Evolutionary conservation across 495 filamentous ascomycete genomes (phyloP), one percentile per base, ranked within the genome.

Genomic region (Parathielavia hyrcaniae): DNA sequence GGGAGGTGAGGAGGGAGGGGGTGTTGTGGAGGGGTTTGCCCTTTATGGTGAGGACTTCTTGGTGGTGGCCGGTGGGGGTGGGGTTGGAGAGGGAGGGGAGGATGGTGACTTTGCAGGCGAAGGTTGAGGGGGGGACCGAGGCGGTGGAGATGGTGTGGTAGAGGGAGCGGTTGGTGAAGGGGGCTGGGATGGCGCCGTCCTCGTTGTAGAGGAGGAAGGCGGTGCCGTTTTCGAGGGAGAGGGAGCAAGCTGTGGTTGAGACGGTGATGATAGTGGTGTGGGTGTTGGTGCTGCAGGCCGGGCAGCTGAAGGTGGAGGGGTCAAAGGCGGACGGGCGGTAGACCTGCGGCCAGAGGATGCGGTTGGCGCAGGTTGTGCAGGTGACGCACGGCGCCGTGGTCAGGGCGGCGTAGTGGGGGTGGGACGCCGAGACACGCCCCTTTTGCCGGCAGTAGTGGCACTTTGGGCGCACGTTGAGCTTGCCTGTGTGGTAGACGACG

Each of bases 1-100:
- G 67, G n/a, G 61, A 41, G 14, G 57, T 43, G 17, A 72, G 60
- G 1, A 80, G 43, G 5, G 59, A 60, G 5, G 52, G 44, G 2
- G 62, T 30, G 61, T 79, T 79, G 36, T 61, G 74, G 8, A 79
- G 63, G 0, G 63, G 62, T 59, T 81, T 81, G 41, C 71, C 72
- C 1, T 55, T 47, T 9, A 69, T 61, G 1, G 54, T 67, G 45
- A 78, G 64, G 2, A 51, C 63, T 35, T 76, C 65, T 0, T 58
- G 14, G 19, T 30, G n/a, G n/a, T n/a, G n/a, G n/a, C n/a, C n/a
- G n/a, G n/a, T n/a, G n/a, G n/a, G n/a, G 0, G 35, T 32, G 2
- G 34, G 13, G 1, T 1, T 20, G 14, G 26, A 2, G 6, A 30
- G 26, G 26, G 26, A 30, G 13, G 73, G 74, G 53, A 79, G 71